These are phyloP conservation scores for Elongisporangium prolatum DNA, from an alignment of 352 stramenopile genomes.

Conservation along the genomic window DNA sequence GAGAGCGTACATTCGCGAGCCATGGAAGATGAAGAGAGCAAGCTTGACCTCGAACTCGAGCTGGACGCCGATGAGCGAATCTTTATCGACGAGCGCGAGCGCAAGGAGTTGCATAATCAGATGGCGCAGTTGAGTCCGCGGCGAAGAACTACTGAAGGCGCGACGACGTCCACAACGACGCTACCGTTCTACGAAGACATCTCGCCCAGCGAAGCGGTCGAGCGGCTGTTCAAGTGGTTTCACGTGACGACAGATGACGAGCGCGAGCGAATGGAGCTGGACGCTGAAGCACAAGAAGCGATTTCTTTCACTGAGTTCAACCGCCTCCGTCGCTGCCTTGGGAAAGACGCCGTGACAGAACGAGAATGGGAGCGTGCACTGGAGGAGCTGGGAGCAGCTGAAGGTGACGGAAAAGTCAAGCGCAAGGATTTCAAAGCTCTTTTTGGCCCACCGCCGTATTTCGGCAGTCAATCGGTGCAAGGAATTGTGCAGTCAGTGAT, in stretches of 20 bases:
- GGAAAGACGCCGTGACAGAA: constrained; percentile 16
- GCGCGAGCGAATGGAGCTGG: not conserved
- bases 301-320: constrained; percentile 42
- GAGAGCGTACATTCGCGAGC: not conserved
- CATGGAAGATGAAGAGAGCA: constrained; percentile 8
- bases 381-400: constrained; percentile 22
- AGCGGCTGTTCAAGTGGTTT: constrained; percentile 44
- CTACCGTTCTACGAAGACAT: constrained; percentile 56
- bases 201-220: constrained; percentile 29
- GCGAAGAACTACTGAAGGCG: constrained; percentile 9
- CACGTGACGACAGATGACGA: not conserved
- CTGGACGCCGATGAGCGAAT: constrained; percentile 26
- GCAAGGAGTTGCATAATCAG: constrained; percentile 21
- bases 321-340: constrained; percentile 26
- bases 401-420: constrained; percentile 12
- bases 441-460: constrained; percentile 52
- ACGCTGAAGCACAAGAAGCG: constrained; percentile 7
- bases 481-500: constrained; percentile 38
- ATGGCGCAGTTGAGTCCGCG: constrained; percentile 40
- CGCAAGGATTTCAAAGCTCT: constrained; percentile 46
- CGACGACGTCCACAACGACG: constrained; percentile 26
- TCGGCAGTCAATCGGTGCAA: constrained; percentile 34
- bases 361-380: constrained; percentile 37
- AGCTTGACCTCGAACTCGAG: constrained; percentile 26
- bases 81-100: constrained; percentile 20